Evolutionary conservation across 805 yeast genomes (phyloP), one percentile per base, ranked within the genome.

Genomic region (Hanseniaspora lachancei): DNA sequence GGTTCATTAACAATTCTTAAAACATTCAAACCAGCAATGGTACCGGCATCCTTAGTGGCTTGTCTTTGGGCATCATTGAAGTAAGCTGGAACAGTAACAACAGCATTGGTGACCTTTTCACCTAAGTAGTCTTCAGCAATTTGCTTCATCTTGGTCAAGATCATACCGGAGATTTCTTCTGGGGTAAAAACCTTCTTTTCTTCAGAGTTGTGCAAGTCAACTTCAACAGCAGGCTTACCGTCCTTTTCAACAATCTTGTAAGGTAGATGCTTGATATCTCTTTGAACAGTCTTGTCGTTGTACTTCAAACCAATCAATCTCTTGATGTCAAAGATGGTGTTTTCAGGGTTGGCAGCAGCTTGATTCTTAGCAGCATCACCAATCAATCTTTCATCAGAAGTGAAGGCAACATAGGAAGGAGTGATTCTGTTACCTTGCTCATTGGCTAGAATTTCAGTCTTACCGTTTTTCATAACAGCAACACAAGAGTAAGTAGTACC

Each of bases 401-500:
- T 86, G 74, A 89, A 89, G 10, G 95, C 95, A 60, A 89, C 97
- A 66, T 84, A 89, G 1, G 95, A 87, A 29, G 97, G 97, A 20
- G 97, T 89, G 64, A 89, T 89, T 78, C 97, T 85, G 75, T 88
- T 87, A 76, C 97, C 97, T 75, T 89, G 97, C 72, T 89, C 96
- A 68, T 89, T 89, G 61, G 96, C 95, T 61, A 89, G 76, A 64
- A 89, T 89, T 68, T 89, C 97, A 52, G 91, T 95, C 66, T 89
- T 78, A 66, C 89, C 95, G 63, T 82, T 80, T 65, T 78, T 79
- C 84, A 81, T 80, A 49, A 80, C 88, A 63, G 96, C 97, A 57
- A 89, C 97, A 81, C 97, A 89, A 1, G 96, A 89, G 74, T 89
- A 89, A 2, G 97, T 89, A 59, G 97, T 89, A 70, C 98, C 98